Conservation (phyloP, 257 asterid genomes). For the Salvia rosmarinus region DNA sequence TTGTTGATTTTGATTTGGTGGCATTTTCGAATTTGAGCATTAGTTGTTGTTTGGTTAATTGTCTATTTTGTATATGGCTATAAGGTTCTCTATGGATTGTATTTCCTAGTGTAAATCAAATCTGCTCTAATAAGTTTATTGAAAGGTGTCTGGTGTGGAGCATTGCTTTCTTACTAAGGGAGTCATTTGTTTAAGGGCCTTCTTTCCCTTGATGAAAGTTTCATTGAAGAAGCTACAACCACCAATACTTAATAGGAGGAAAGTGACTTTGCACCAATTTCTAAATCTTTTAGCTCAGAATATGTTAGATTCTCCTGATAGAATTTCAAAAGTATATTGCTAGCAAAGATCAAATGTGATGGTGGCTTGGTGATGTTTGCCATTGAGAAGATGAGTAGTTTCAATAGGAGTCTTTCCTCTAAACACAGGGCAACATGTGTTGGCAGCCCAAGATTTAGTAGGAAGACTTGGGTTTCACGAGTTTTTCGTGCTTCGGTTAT, state of each 20-base stretch:
- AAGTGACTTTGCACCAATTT: no score
- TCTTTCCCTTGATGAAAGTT: conserved; percentile 2
- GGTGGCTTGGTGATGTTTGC: conserved; percentile 25
- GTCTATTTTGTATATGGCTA: no score
- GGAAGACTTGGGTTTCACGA: conserved; percentile 46
- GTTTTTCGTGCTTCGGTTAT: conserved; percentile 40
- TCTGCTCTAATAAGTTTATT: background rate
- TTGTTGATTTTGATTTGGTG: conserved; percentile 25
- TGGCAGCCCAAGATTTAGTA: conserved; percentile 57
- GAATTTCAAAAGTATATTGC: background rate
- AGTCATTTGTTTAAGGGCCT: conserved; percentile 2
- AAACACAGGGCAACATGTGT: conserved; percentile 53
- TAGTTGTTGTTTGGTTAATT: conserved; percentile 25
- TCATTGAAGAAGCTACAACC: background rate
- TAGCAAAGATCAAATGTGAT: conserved; percentile 1
- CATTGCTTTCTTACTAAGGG: background rate
- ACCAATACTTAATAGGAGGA: no score
- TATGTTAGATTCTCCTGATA: background rate
- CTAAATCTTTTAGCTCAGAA: no score
- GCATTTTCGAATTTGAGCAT: conserved; percentile 31
- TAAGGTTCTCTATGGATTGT: conserved; percentile 36
- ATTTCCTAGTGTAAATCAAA: background rate
- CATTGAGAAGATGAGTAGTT: conserved; percentile 45
- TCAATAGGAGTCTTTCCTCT: conserved; percentile 55
- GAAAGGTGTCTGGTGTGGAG: background rate